Base-by-base conservation (phyloP, 1,139 yeast species). In the Hyphopichia khmerensis region DNA sequence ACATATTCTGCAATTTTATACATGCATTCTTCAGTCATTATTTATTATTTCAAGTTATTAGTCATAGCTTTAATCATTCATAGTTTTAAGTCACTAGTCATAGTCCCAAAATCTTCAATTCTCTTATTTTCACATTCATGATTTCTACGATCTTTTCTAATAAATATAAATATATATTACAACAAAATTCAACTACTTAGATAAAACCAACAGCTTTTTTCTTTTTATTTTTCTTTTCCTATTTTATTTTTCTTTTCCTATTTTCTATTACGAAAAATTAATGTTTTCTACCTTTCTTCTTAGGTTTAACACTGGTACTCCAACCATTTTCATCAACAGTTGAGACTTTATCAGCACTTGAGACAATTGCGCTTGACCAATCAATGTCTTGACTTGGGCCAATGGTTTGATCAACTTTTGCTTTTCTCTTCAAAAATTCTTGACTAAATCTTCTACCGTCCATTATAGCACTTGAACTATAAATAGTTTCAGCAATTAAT, bases 361-460 rank as follows among this genome's bases (percentile, higher is more conserved):
- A 65, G 37, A 60, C 51, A 46, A 85, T 69, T 3, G 89, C 89
- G 43, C 83, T 80, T 44, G 77, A 70, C 88, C 96, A 86, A 40
- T 80, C 75, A 45, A 79, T 64, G 29, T 81, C 84, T 52, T 78
- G 82, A 48, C 75, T 72, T 10, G 59, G 44, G 9, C 73, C 77
- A 44, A 78, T 67, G 48, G 72, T 75, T 47, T 68, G 78, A 59
- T 88, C 96, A 40, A 87, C 90, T 44, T 70, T 77, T 50, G 74
- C 75, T 57, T 95, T 84, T 59, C 87, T 82, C 66, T 85, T 87
- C 61, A 86, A 71, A 61, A 93, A 93, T 58, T 93, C 99, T 45
- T 79, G 81, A 1, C 98, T 96, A 70, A 91, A 93, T 49, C 96
- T 77, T 60, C 96, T 82, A 18, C 98, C 99, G 60, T 93, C 97